These are phyloP conservation scores for Periconia sp. DNA, from an alignment of 2,329 filamentous ascomycete species.

Conservation along the genomic window DNA sequence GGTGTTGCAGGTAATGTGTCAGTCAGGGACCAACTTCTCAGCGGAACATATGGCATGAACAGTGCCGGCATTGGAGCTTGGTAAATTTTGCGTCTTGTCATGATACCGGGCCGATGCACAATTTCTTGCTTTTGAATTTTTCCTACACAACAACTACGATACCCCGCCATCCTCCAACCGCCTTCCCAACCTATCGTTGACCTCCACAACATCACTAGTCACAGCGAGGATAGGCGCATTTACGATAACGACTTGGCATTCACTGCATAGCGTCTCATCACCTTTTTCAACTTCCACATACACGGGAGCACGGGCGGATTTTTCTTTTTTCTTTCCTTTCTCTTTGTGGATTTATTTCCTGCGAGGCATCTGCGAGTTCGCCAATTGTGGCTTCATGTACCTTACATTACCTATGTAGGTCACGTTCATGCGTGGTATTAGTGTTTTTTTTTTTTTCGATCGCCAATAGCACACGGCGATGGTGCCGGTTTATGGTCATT, in stretches of 20 bases:
- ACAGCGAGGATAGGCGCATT: slow-evolving; percentile 8
- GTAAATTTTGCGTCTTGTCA: slow-evolving; percentile 34
- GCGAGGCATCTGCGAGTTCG: neutral
- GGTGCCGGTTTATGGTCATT: too few relatives aligned
- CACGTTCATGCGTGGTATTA: neutral
- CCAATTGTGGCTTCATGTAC: neutral
- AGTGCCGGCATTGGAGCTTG: slow-evolving; percentile 57
- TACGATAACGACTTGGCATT: slow-evolving; percentile 32
- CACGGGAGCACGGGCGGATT: slow-evolving; percentile 25
- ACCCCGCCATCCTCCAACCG: neutral
- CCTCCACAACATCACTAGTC: neutral
- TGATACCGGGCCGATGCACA: neutral
- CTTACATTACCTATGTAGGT: neutral
- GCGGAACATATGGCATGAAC: slow-evolving; percentile 57
- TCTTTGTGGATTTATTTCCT: neutral
- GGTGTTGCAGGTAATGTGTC: slow-evolving; percentile 34
- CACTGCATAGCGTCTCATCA: slow-evolving; percentile 40
- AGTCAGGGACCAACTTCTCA: slow-evolving; percentile 53
- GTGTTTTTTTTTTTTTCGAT: neutral
- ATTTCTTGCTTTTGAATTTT: neutral
- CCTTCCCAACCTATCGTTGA: neutral
- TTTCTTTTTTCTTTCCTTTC: slow-evolving; percentile 9
- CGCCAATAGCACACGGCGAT: neutral
- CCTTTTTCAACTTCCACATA: slow-evolving; percentile 15
- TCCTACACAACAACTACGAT: neutral